Evolutionary conservation across 2,329 filamentous ascomycete genomes (phyloP), one percentile per base, ranked within the genome.

Genomic region (Xylaria sp.): DNA sequence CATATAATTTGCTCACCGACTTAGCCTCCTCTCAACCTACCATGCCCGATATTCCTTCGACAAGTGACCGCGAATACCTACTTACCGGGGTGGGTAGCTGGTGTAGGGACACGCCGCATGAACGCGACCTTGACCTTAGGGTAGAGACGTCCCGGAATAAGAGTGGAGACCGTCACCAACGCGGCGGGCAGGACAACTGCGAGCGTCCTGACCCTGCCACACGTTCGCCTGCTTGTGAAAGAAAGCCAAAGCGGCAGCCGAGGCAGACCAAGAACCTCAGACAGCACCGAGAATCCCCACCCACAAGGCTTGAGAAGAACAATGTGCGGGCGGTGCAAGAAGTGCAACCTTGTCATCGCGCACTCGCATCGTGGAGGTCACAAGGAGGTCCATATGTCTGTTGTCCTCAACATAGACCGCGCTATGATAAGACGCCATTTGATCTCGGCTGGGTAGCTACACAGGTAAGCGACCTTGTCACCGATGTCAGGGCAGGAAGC

Each of bases 1-100:
- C 29, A 34, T 13, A 13, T 7, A 34, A 3, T n/a, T 13, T 34
- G 3, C 29, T 34, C 4, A 13, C 29, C 24, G 22, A 42, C 37
- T 42, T 13, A 37, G 17, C n/a, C 21, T 7, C 26, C 6, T 11
- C 37, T 19, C 7, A 44, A 20, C 20, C 21, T 11, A 37, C 19
- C 9, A 42, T 50, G 34, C 21, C 17, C 38, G 18, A 39, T 38
- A 19, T 34, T 13, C 24, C 26, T 48, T 53, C 43, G 29, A 13
- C 21, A 9, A 26, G 24, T 20, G 46, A 52, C n/a, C 21, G 48
- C 16, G 44, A 52, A 26, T 44, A 50, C 29, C 44, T 58, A n/a
- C 57, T 48, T 42, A 44, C 42, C 13, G 55, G 48, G 29, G 50
- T 61, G 17, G 54, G 60, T 16, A 44, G 40, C 9, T 59, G 52